Base-by-base conservation (phyloP, 345 rosid species). In the Syzygium oleosum region DNA sequence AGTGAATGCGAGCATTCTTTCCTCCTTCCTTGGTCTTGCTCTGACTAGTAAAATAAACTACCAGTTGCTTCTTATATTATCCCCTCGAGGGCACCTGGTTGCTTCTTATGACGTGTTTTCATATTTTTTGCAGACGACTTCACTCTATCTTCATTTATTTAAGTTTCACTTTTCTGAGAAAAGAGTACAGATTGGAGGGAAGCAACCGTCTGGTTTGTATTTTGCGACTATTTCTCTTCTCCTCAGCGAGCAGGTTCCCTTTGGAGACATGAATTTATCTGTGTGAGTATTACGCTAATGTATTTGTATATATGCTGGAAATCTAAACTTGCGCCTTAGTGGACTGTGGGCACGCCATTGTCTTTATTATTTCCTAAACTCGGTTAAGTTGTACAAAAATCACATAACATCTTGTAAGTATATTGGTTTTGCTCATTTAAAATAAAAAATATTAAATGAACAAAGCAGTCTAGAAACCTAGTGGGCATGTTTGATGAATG, bases 211-310 rank as follows among this genome's bases (percentile, higher is more conserved):
- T 85, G 95, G 92, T 65, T 65, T 96, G 87, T 90, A 89, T 88
- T 93, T 98, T 88, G 98, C 96, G 23, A 93, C 90, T 53, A 85
- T 96, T 86, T 92, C 96, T 87, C 92, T 95, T 88, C 92, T 98
- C 90, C 93, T 96, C 55, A 92, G 90, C 84, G 99, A 98, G 94
- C 96, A 93, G 90, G 95, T 98, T 85, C 99, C 99, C 86, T 95
- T 98, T 93, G 91, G 94, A 9, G 93, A 89, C 84, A 92, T 92
- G 87, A 90, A 93, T 88, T 91, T 96, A 93, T 89, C 95, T 84
- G 94, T 96, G 99, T 98, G 93, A 95, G 96, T 94, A 38, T 25
- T 61, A 22, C 29, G 16, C 19, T 55, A 68, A 17, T 68, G 23
- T 34, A 68, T 43, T 68, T 68, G 79, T 21, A 12, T 68, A 68